Evolutionary conservation across 768 basidiomycete genomes (phyloP), one percentile per base, ranked within the genome.

Genomic region (Xanthoconium stramineum): DNA sequence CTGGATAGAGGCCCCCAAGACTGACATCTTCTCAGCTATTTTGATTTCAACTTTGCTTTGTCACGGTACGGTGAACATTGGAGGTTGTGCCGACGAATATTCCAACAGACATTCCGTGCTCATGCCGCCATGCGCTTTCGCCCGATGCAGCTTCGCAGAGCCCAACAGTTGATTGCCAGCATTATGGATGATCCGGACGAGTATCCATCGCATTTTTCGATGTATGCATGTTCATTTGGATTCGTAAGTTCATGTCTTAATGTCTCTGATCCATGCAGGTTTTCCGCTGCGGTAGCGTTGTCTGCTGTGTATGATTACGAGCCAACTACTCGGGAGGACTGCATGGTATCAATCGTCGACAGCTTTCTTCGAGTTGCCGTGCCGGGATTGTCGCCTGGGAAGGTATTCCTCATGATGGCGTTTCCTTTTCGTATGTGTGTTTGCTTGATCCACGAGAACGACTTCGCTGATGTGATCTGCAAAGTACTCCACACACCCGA

Each of bases 41-140:
- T 50, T 6, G 48, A 50, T 50, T 50, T 50, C 28, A 50, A 50
- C 48, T 50, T 50, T 39, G 48, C 48, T 5, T 15, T 50, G 8
- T 50, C 37, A 9, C 37, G 36, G 7, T 48, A 48, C 24, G 36
- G 47, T 17, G 47, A 48, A 35, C 47, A 48, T 49, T 47, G 47
- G 47, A 35, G 47, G 19, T 47, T 47, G 15, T 49, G 48, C 17
- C 36, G 48, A 28, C 48, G 48, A 30, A 49, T 49, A 49, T 49
- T 49, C 11, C 48, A 49, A 15, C 48, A 49, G 28, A 49, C 48
- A n/a, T 38, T 49, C 28, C 37, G 48, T n/a, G 48, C 37, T 8
- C 28, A 14, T 38, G 36, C 37, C 14, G 24, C 48, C 14, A 10
- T 17, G 24, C 37, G 48, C 15, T 50, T 38, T 50, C 48, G 47